Evolutionary conservation across 2,329 filamentous ascomycete species (phyloP).

Genomic region (Fusarium sp.): DNA sequence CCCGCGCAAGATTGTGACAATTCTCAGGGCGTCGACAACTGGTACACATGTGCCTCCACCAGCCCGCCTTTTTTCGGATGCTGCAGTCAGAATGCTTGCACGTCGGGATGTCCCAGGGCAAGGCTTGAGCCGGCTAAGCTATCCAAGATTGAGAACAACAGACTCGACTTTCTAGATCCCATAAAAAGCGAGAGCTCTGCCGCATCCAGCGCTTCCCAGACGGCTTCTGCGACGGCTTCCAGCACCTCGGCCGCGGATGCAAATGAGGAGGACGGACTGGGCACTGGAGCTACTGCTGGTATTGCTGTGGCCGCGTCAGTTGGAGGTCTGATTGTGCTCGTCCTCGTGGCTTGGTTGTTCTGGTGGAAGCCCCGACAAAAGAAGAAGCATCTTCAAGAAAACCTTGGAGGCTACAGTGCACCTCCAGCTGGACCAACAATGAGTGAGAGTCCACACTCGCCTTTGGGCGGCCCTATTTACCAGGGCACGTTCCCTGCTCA

Average conservation of each 20-base stretch:
- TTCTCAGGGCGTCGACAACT: slow-evolving; percentile 39
- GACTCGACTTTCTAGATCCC: slow-evolving; percentile 34
- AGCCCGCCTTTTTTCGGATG: slow-evolving; percentile 58
- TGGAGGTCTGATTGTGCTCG: slow-evolving; percentile 29
- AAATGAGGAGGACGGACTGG: slow-evolving; percentile 18
- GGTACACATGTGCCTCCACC: slow-evolving; percentile 54
- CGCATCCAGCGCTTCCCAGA: slow-evolving; percentile 13
- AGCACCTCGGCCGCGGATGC: slow-evolving; percentile 12
- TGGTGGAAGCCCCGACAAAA: slow-evolving; percentile 44
- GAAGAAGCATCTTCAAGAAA: slow-evolving; percentile 21
- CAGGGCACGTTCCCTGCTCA: slow-evolving; percentile 20
- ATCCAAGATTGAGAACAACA: slow-evolving; percentile 26
- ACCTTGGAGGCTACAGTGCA: not conserved
- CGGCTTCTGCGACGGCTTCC: slow-evolving; percentile 16
- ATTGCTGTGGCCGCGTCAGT: slow-evolving; percentile 39
- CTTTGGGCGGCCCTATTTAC: slow-evolving; percentile 9
- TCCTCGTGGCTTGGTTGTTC: slow-evolving; percentile 39
- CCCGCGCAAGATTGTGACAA: slow-evolving; percentile 52
- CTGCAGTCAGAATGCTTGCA: slow-evolving; percentile 50
- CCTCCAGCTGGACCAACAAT: slow-evolving; percentile 20
- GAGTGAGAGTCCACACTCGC: slow-evolving; percentile 28
- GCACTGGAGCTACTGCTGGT: slow-evolving; percentile 42
- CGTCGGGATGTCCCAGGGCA: slow-evolving; percentile 22
- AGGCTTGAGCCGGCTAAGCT: slow-evolving; percentile 34
- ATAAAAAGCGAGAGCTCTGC: slow-evolving; percentile 1